These are phyloP conservation scores for Ophiostoma montium DNA, from an alignment of 2,329 filamentous ascomycete genomes.

Conservation along the genomic window DNA sequence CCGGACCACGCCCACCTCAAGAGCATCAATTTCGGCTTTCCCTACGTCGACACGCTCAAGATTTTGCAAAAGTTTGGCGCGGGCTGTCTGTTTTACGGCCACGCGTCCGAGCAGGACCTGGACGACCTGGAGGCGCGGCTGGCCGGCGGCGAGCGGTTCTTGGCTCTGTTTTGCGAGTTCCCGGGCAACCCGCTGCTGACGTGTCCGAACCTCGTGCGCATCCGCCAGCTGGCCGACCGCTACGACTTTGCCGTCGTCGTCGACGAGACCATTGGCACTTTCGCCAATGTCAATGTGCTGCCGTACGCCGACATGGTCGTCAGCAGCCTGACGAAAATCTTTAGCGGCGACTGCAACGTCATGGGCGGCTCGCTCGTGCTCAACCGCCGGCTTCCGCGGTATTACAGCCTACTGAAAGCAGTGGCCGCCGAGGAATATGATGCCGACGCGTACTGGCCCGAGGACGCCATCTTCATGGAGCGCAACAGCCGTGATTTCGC, in stretches of 20 bases:
- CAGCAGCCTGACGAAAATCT: constrained; percentile 91
- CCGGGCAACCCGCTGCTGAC: constrained; percentile 82
- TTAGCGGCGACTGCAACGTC: constrained; percentile 94
- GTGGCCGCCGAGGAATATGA: constrained; percentile 48
- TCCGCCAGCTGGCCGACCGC: constrained; percentile 61
- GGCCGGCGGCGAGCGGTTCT: constrained; percentile 56
- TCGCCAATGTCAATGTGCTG: constrained; percentile 88
- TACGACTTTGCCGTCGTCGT: constrained; percentile 85
- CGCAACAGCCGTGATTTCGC: constrained; percentile 90
- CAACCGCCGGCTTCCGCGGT: constrained; percentile 41
- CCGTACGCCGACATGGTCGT: constrained; percentile 83
- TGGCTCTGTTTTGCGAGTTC: constrained; percentile 87
- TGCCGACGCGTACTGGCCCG: constrained; percentile 86
- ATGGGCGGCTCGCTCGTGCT: constrained; percentile 73
- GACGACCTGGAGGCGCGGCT: constrained; percentile 69
- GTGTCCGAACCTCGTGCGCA: constrained; percentile 72
- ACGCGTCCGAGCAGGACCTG: constrained; percentile 61
- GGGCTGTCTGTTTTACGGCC: constrained; percentile 77
- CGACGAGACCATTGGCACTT: constrained; percentile 94
- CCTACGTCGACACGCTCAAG: constrained; percentile 93
- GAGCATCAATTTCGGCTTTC: constrained; percentile 91
- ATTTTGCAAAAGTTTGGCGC: constrained; percentile 89
- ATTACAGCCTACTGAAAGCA: constrained; percentile 51
- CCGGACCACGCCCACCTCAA: constrained; percentile 37
- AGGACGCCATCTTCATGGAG: constrained; percentile 90